These are phyloP conservation scores for Plasmodium adleri DNA, from an alignment of 169 alveolate species.

Conservation along the genomic window DNA sequence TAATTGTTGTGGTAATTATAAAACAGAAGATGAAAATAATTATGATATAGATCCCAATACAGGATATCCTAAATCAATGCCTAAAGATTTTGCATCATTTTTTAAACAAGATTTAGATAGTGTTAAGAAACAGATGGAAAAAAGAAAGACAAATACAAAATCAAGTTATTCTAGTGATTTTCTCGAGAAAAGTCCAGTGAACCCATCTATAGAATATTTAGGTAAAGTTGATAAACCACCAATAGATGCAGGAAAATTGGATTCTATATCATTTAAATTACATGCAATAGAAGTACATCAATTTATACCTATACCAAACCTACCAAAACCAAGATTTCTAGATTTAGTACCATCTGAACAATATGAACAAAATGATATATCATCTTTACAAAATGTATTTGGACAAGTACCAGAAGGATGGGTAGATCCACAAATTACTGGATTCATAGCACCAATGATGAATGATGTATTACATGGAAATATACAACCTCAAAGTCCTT, in stretches of 20 bases:
- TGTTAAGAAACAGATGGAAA: slow-evolving; percentile 63
- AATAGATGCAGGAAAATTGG: slow-evolving; percentile 83
- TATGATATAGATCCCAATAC: slow-evolving; percentile 73
- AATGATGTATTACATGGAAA: slow-evolving; percentile 88
- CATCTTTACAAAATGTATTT: slow-evolving; percentile 82
- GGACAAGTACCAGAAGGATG: slow-evolving; percentile 86
- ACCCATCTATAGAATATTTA: slow-evolving; percentile 82
- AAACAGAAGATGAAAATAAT: slow-evolving; percentile 7
- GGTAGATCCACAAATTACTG: slow-evolving; percentile 91
- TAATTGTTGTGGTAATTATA: not conserved
- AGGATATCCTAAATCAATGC: slow-evolving; percentile 82
- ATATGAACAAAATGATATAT: slow-evolving; percentile 74
- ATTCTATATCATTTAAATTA: slow-evolving; percentile 87
- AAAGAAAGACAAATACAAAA: slow-evolving; percentile 7
- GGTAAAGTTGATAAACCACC: slow-evolving; percentile 83
- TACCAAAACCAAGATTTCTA: slow-evolving; percentile 86
- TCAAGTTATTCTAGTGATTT: slow-evolving; percentile 39
- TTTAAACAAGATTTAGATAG: slow-evolving; percentile 78
- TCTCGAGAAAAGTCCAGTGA: slow-evolving; percentile 76
- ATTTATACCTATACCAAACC: slow-evolving; percentile 87
- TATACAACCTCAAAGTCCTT: slow-evolving; percentile 51
- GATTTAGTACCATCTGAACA: slow-evolving; percentile 80
- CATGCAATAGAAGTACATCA: slow-evolving; percentile 92
- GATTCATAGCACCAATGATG: slow-evolving; percentile 90
- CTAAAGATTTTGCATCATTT: slow-evolving; percentile 82